Conservation (phyloP, 1,284 basidiomycete genomes). For the Taiwanofungus camphoratus region DNA sequence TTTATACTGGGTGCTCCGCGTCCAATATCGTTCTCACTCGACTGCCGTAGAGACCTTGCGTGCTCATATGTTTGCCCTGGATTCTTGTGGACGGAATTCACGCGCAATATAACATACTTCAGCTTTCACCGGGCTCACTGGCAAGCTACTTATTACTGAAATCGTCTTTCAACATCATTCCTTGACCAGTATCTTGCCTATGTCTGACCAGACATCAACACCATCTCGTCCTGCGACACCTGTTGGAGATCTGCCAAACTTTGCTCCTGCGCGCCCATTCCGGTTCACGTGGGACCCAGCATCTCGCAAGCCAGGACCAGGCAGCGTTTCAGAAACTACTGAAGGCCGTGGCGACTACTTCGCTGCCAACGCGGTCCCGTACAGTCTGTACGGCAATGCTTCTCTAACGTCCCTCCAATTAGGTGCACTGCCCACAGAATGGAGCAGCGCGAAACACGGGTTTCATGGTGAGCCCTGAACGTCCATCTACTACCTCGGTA, state of each 20-base stretch:
- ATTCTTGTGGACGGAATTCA: no score
- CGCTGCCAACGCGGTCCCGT: conserved; percentile 19
- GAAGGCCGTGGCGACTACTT: conserved; percentile 43
- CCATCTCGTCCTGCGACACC: conserved; percentile 47
- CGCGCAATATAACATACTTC: no score
- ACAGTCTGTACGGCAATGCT: conserved; percentile 16
- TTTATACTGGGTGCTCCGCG: no score
- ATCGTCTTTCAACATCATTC: no score
- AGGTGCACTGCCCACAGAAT: conserved; percentile 50
- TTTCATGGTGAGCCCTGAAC: conserved; percentile 78
- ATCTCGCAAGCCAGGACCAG: conserved; percentile 48
- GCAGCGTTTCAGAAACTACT: conserved; percentile 62
- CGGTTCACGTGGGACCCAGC: conserved; percentile 64
- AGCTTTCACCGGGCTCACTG: no score
- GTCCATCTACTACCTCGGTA: conserved; percentile 16
- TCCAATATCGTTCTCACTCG: no score
- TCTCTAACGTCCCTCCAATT: conserved; percentile 19
- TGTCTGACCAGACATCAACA: conserved; percentile 36
- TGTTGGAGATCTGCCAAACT: conserved; percentile 36
- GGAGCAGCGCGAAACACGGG: conserved; percentile 74
- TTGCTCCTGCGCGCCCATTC: conserved; percentile 46
- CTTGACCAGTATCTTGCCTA: conserved; percentile 13
- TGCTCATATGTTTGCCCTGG: no score
- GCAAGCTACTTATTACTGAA: no score
- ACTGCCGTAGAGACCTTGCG: no score